Conservation (phyloP, 23 red algal genomes). For the Agarophyton chilense region DNA sequence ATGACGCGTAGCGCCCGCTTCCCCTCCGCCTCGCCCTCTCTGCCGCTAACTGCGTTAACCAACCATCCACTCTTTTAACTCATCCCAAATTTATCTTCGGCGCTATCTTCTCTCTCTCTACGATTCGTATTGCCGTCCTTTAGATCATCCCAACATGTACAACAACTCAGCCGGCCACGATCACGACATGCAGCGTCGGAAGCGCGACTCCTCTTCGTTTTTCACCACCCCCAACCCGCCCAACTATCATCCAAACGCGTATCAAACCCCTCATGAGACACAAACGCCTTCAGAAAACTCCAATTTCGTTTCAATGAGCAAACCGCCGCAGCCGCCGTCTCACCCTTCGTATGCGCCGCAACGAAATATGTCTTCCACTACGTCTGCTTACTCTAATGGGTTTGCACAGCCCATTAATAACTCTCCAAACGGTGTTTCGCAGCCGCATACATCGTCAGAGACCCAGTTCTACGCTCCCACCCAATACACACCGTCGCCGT, state of each 20-base stretch:
- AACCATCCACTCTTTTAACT: too few relatives aligned
- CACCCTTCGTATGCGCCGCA: neutral
- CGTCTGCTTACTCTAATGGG: neutral
- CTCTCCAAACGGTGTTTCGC: neutral
- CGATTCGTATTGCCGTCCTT: too few relatives aligned
- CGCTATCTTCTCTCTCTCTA: too few relatives aligned
- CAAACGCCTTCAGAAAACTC: neutral
- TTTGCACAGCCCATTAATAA: neutral
- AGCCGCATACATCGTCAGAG: neutral
- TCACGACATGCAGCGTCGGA: neutral
- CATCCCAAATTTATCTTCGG: too few relatives aligned
- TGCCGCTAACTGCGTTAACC: too few relatives aligned
- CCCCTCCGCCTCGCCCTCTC: neutral
- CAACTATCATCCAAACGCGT: neutral
- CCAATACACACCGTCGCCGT: neutral
- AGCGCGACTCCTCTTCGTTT: neutral
- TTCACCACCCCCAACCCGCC: neutral
- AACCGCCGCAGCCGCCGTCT: neutral
- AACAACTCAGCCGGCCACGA: neutral
- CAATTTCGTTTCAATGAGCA: neutral
- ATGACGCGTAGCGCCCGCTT: neutral
- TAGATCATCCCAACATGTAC: neutral
- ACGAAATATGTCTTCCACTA: neutral
- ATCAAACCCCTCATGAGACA: neutral
- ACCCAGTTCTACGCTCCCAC: neutral